These are phyloP conservation scores for Tolypocladium ovalisporum DNA, from an alignment of 2,329 filamentous ascomycete genomes.

Conservation along the genomic window DNA sequence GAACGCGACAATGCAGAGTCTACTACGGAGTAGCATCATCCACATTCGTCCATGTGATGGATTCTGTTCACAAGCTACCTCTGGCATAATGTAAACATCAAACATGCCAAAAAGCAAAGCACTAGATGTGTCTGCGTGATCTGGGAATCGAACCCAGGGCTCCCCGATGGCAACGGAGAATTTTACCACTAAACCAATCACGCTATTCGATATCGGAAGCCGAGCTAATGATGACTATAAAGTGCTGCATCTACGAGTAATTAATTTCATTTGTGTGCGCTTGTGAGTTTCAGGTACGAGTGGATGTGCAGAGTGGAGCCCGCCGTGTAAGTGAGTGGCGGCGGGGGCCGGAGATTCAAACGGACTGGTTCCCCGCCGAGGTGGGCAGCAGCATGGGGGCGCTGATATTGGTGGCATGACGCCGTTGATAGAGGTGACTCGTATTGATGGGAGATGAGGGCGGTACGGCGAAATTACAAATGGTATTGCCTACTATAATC, in stretches of 20 bases:
- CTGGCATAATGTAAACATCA: not conserved
- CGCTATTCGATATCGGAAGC: not conserved
- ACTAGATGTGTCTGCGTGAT: constrained; percentile 11
- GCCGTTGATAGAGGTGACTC: not conserved
- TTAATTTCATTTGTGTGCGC: not conserved
- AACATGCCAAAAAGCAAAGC: not conserved
- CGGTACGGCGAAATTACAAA: not conserved
- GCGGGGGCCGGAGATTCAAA: not conserved
- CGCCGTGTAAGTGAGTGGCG: not conserved
- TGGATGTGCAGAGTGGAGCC: not conserved
- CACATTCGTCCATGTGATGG: too few relatives aligned
- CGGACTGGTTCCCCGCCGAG: not conserved
- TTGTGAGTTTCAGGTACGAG: not conserved
- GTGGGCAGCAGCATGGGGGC: not conserved
- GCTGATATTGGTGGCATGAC: not conserved
- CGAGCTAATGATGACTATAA: not conserved
- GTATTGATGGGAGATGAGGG: not conserved
- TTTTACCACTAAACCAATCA: constrained; percentile 19
- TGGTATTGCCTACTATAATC: not conserved
- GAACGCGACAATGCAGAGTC: too few relatives aligned
- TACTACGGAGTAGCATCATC: too few relatives aligned
- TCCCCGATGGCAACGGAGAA: constrained; percentile 20
- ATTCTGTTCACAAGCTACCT: too few relatives aligned
- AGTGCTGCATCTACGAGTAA: not conserved
- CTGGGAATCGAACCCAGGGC: constrained; percentile 22